Base-by-base conservation (phyloP, 1,284 basidiomycete species). In the Pseudozyma thailandica region DNA sequence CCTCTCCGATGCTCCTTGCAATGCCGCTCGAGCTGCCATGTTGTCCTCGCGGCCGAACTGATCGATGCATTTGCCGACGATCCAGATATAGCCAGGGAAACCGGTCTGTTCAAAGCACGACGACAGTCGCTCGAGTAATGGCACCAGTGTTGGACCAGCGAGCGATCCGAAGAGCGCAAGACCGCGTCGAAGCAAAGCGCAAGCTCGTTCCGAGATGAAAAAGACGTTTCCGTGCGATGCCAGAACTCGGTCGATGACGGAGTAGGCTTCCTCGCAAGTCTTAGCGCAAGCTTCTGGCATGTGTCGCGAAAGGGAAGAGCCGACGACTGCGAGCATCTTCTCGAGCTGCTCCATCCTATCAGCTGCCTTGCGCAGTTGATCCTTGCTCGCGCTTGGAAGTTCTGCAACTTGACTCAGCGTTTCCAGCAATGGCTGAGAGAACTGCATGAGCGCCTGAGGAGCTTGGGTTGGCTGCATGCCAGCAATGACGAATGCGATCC, bases 401-500 rank as follows among this genome's bases (percentile, higher is more conserved):
- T 41, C 33, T 15, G 45, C 56, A 3, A 85, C 72, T 3, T 76
- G 70, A 56, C 86, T 85, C 0, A 87, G 76, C n/a, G 82, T 71
- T 64, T 85, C 84, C 21, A 88, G 81, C 31, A 87, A 72, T 1
- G 87, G 87, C 76, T 85, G 86, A 12, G 90, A 88, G 83, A 98
- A 98, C 18, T 90, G 90, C 73, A 90, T 89, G 45, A 98, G 86
- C 68, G 89, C 87, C 2, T 93, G 92, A 12, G 92, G 92, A 72
- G 89, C 88, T 50, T 91, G 89, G 86, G 90, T 89, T 0, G 85
- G 60, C 1, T 91, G 89, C 92, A 98, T 94, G 1, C 90, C 91
- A 27, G 91, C 91, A 61, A 98, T 94, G 57, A 99, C 92, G 83
- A 93, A 90, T 2, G 92, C 94, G 58, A 98, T 93, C 4, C 94